Evolutionary conservation across 2,329 filamentous ascomycete genomes (phyloP).

Genomic region (Cladophialophora immunda): DNA sequence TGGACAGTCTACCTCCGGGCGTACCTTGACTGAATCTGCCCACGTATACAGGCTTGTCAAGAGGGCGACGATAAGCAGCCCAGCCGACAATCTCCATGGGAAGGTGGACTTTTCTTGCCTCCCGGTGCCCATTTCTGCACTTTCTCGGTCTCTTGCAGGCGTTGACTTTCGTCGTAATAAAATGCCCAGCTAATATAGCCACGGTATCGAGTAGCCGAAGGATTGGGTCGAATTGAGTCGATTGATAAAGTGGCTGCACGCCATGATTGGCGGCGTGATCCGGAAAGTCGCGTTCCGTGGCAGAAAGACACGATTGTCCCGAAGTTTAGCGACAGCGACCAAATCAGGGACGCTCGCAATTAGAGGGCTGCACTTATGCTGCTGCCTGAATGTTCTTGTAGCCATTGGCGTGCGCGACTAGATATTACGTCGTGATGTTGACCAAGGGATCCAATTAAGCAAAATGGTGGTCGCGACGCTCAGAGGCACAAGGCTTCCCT

Average conservation of each 20-base stretch:
- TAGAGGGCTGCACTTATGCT: too few species aligned
- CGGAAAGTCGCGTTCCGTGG: conserved; percentile 16
- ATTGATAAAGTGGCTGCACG: not conserved
- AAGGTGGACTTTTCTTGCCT: not conserved
- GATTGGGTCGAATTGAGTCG: not conserved
- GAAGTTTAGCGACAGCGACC: too few species aligned
- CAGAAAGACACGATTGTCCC: too few species aligned
- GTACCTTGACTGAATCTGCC: conserved; percentile 27
- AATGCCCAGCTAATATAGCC: not conserved
- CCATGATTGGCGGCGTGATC: conserved; percentile 13
- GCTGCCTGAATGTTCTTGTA: too few species aligned
- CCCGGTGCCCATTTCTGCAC: not conserved
- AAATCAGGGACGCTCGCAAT: too few species aligned
- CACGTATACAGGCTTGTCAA: conserved; percentile 16
- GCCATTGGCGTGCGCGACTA: too few species aligned
- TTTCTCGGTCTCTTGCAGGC: not conserved
- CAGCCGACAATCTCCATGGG: conserved; percentile 9
- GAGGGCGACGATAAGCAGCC: conserved; percentile 16
- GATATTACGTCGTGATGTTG: too few species aligned
- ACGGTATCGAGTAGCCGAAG: not conserved
- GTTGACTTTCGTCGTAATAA: not conserved
- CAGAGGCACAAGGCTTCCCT: too few species aligned
- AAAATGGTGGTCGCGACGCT: too few species aligned
- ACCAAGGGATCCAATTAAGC: too few species aligned
- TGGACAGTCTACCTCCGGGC: not conserved